Percentiles rank a stretch among this genome's conserved stretches.
Evolutionary conservation across 164 flowering plant genomes (phyloP).

Genomic region (Paratinospora sagittata): DNA sequence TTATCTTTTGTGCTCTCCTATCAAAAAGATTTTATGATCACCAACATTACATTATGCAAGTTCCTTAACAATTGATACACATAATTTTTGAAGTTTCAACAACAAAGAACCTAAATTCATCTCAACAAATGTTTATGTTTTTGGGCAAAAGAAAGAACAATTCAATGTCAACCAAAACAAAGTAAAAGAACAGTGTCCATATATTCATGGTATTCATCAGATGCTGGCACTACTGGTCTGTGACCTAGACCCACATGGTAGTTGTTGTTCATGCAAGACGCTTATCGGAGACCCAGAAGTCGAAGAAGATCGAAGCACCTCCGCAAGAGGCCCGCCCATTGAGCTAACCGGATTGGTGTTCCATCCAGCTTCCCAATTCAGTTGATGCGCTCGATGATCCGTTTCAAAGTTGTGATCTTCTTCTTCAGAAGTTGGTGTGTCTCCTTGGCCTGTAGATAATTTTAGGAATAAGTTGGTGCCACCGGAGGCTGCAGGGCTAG

Average conservation of each 20-base stretch:
- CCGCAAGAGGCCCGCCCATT: slow-evolving; percentile 81
- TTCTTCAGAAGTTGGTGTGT: background rate
- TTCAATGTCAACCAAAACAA: background rate
- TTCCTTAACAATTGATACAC: too few relatives aligned
- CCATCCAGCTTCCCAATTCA: slow-evolving; percentile 46
- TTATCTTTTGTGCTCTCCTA: too few relatives aligned
- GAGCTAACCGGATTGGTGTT: slow-evolving; percentile 19
- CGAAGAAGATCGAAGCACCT: slow-evolving; percentile 67
- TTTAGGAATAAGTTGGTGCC: slow-evolving; percentile 41
- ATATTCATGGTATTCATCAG: slow-evolving; percentile 10
- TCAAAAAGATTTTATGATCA: too few relatives aligned
- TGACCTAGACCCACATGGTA: slow-evolving; percentile 23
- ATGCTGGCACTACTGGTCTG: slow-evolving; percentile 41
- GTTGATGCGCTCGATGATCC: slow-evolving; percentile 14
- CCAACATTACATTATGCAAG: too few relatives aligned
- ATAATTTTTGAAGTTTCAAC: too few relatives aligned
- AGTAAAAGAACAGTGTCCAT: too few relatives aligned
- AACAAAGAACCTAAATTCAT: too few relatives aligned
- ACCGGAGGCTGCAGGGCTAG: slow-evolving; percentile 6
- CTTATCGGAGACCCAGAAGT: slow-evolving; percentile 46
- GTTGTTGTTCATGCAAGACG: slow-evolving; percentile 42
- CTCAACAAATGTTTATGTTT: too few relatives aligned
- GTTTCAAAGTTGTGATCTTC: slow-evolving; percentile 16
- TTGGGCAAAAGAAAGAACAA: too few relatives aligned
- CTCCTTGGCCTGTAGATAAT: slow-evolving; percentile 39